Percentiles rank a stretch among this genome's conserved stretches.
Evolutionary conservation across 371 early-diverging fungal genomes (phyloP).

Genomic region (Syncephalis fuscata): DNA sequence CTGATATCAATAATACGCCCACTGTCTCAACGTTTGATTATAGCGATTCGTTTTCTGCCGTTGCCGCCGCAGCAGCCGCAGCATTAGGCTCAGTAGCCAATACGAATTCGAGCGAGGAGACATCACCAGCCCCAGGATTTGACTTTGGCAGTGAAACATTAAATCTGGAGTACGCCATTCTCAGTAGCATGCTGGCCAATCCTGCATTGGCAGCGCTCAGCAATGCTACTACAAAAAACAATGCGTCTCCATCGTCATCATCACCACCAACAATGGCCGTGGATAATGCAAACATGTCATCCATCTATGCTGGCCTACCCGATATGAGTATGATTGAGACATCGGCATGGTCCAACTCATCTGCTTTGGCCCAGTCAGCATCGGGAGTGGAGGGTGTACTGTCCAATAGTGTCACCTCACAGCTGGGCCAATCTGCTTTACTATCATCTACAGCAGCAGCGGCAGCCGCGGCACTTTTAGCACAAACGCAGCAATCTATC

Average conservation of each 20-base stretch:
- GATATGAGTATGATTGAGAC: no score
- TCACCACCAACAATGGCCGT: conserved; percentile 1
- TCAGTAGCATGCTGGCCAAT: conserved; percentile 60
- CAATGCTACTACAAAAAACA: conserved; percentile 5
- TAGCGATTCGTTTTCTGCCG: background rate
- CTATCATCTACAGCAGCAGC: conserved; percentile 12
- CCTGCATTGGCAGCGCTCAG: background rate
- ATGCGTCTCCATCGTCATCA: background rate
- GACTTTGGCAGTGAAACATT: conserved; percentile 71
- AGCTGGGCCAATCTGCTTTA: no score
- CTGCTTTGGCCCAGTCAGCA: no score
- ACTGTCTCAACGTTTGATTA: background rate
- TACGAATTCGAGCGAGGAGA: conserved; percentile 5
- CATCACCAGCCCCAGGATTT: conserved; percentile 12
- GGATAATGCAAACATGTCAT: background rate
- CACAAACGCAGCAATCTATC: background rate
- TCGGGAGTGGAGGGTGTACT: no score
- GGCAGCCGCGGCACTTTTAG: conserved; percentile 9
- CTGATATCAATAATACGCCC: no score
- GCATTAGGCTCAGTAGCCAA: background rate
- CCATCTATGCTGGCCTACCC: background rate
- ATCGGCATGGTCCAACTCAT: no score
- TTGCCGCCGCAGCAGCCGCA: background rate
- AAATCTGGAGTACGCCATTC: conserved; percentile 73
- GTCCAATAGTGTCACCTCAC: no score